Percentiles rank a stretch among this genome's conserved stretches.
phyloP scores from a whole-genome alignment of 1,139 yeast genomes.

The Debaryomyces coudertii region DNA sequence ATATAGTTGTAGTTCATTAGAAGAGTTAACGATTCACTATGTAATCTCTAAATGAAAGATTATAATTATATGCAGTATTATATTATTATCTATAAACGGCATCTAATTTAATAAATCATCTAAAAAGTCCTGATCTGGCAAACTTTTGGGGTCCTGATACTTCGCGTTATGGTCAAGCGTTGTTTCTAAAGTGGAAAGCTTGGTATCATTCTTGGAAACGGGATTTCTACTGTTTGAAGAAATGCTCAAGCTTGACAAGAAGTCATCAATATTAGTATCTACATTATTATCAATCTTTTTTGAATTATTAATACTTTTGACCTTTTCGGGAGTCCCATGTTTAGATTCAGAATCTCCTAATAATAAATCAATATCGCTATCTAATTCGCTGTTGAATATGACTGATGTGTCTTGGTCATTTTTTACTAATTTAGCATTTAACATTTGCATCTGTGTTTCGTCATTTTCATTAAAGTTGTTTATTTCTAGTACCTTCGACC shows the following conservation, averaged over 20 bases:
- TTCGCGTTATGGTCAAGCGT: background rate
- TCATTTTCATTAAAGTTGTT: constrained; percentile 36
- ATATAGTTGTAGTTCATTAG: background rate
- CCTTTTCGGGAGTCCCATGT: background rate
- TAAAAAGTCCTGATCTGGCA: constrained; percentile 21
- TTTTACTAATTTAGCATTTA: constrained; percentile 28
- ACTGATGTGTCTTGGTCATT: constrained; percentile 9
- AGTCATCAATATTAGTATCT: background rate
- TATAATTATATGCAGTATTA: background rate
- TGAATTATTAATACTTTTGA: background rate
- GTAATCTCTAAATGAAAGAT: background rate
- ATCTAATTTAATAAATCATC: constrained; percentile 23
- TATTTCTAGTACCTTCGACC: constrained; percentile 38
- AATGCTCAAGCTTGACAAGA: constrained; percentile 3
- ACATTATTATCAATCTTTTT: background rate
- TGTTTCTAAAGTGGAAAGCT: background rate
- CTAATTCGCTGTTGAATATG: constrained; percentile 20
- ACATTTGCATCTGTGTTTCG: constrained; percentile 25
- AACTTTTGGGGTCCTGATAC: background rate
- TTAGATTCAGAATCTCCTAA: constrained; percentile 16
- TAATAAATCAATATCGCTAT: constrained; percentile 22
- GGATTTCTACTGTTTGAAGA: background rate
- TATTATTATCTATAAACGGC: constrained; percentile 1
- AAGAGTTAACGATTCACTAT: background rate
- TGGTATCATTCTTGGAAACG: background rate